These are phyloP conservation scores for Chytriomyces hyalinus DNA, from an alignment of 192 early-diverging fungal species.

Conservation along the genomic window DNA sequence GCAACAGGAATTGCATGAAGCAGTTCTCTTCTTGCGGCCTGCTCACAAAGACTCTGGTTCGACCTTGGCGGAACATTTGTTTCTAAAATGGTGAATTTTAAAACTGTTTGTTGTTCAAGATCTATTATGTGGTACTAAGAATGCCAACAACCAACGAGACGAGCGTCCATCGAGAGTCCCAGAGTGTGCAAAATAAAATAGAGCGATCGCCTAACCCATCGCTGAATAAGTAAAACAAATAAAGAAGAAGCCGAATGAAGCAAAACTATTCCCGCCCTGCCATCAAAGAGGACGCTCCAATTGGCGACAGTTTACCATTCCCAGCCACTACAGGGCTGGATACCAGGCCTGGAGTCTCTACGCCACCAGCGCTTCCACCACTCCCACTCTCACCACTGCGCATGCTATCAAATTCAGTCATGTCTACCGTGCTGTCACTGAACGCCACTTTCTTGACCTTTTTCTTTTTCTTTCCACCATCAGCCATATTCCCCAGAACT, in stretches of 20 bases:
- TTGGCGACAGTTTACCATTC: not conserved
- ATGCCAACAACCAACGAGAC: too few species aligned
- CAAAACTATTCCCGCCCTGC: not conserved
- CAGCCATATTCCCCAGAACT: not conserved
- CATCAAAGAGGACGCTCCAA: not conserved
- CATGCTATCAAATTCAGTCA: not conserved
- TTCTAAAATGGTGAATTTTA: not conserved
- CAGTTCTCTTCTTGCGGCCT: not conserved
- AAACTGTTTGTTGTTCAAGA: too few species aligned
- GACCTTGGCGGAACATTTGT: constrained; percentile 17
- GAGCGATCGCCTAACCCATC: too few species aligned
- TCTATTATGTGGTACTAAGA: too few species aligned
- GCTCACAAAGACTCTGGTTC: not conserved
- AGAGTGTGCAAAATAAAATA: too few species aligned
- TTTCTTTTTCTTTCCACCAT: constrained; percentile 6
- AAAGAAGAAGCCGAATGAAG: not conserved
- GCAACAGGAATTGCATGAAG: constrained; percentile 8
- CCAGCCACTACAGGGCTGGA: too few species aligned
- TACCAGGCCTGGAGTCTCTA: not conserved
- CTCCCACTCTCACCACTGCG: not conserved
- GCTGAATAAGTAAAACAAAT: too few species aligned
- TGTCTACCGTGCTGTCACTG: not conserved
- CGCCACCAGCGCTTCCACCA: not conserved
- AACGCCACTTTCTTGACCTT: constrained; percentile 11
- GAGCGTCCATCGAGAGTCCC: too few species aligned